phyloP scores from a whole-genome alignment of 148 eudicot species.

The Bassia scoparia region DNA sequence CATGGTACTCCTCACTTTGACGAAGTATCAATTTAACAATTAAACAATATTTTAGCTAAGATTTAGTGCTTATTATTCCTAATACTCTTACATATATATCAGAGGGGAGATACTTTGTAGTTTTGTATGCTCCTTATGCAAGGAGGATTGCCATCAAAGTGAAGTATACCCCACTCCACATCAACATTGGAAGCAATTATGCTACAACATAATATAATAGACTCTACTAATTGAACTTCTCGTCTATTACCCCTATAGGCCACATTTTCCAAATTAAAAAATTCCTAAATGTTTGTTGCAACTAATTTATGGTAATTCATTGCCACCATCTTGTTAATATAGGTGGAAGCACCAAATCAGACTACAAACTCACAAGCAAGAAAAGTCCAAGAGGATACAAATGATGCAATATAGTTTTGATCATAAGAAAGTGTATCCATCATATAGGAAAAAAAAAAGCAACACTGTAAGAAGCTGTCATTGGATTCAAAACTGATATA shows the following conservation, averaged over 20 bases:
- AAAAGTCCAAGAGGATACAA: background rate
- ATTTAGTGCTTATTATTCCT: too few relatives aligned
- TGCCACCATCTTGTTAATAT: background rate
- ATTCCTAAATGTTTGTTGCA: background rate
- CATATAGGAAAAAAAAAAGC: background rate
- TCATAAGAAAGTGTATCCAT: background rate
- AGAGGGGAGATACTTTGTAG: too few relatives aligned
- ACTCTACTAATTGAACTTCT: background rate
- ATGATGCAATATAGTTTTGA: background rate
- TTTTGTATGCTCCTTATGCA: too few relatives aligned
- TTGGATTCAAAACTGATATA: background rate
- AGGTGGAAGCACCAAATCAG: background rate
- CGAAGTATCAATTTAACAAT: too few relatives aligned
- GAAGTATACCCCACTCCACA: too few relatives aligned
- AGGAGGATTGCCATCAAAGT: too few relatives aligned
- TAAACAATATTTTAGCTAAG: too few relatives aligned
- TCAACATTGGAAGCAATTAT: too few relatives aligned
- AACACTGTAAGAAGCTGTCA: background rate
- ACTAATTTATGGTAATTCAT: background rate
- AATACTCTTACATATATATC: too few relatives aligned
- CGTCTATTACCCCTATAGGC: background rate
- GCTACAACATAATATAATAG: too few relatives aligned
- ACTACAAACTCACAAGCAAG: background rate
- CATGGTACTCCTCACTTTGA: too few relatives aligned
- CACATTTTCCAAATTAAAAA: background rate